Conservation (phyloP, 345 rosid species). For the Eutrema japonicum region DNA sequence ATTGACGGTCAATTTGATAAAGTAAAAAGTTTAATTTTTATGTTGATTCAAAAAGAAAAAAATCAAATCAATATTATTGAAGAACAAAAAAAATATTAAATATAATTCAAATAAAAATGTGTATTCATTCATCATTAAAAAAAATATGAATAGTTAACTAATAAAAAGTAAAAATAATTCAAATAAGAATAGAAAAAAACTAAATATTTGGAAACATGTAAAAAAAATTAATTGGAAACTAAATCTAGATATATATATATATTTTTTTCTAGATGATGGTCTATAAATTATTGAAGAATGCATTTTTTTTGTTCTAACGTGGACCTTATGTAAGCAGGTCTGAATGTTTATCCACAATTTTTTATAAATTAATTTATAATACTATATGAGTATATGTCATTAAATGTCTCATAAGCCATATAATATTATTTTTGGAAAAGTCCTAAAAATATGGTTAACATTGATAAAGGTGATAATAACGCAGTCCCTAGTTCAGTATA, state of each 20-base stretch:
- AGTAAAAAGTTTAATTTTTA: no score
- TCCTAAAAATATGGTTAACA: not conserved
- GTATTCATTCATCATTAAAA: no score
- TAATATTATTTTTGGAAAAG: not conserved
- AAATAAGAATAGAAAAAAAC: no score
- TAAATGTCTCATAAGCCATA: constrained; percentile 15
- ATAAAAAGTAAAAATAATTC: no score
- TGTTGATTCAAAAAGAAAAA: no score
- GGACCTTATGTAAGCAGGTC: constrained; percentile 33
- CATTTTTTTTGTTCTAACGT: constrained; percentile 16
- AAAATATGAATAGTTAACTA: no score
- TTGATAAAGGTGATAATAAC: constrained; percentile 9
- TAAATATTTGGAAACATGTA: no score
- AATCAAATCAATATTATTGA: no score
- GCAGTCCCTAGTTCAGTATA: constrained; percentile 12
- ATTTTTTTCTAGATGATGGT: not conserved
- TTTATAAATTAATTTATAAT: not conserved
- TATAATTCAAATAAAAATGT: no score
- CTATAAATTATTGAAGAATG: constrained; percentile 1
- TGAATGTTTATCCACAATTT: constrained; percentile 29
- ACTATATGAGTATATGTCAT: not conserved
- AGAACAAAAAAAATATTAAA: no score
- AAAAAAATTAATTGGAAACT: no score
- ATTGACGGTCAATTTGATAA: constrained; percentile 20
- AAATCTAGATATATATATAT: not conserved